phyloP scores from a whole-genome alignment of 1,139 yeast genomes.

The Scheffersomyces illinoinensis region DNA sequence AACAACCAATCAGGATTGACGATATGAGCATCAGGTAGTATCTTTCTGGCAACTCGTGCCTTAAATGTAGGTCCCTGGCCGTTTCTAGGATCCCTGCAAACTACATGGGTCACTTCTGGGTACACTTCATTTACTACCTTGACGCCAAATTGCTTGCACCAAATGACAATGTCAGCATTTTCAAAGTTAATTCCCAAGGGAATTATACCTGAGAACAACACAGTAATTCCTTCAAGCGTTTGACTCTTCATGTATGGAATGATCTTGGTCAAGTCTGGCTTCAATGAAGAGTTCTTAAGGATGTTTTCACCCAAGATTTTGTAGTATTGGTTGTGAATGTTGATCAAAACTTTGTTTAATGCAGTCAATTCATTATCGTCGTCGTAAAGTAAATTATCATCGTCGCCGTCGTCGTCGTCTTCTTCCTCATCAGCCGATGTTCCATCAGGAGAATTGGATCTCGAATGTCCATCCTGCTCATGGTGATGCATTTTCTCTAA shows the following conservation, averaged over 20 bases:
- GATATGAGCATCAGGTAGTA: slow-evolving; percentile 66
- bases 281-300: slow-evolving; percentile 8
- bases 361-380: slow-evolving; percentile 76
- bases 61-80: slow-evolving; percentile 56
- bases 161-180: slow-evolving; percentile 79
- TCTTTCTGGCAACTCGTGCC: slow-evolving; percentile 70
- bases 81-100: slow-evolving; percentile 61
- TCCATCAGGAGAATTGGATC: slow-evolving; percentile 10
- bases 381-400: slow-evolving; percentile 65
- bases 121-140: slow-evolving; percentile 72
- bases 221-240: slow-evolving; percentile 68
- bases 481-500: slow-evolving; percentile 56
- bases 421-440: slow-evolving; percentile 19
- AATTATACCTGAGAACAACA: slow-evolving; percentile 82
- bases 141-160: slow-evolving; percentile 95
- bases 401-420: slow-evolving; percentile 38
- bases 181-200: slow-evolving; percentile 76
- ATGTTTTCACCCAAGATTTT: slow-evolving; percentile 36
- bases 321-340: slow-evolving; percentile 71
- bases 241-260: slow-evolving; percentile 70
- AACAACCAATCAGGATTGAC: slow-evolving; percentile 95
- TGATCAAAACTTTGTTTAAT: slow-evolving; percentile 61
- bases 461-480: slow-evolving; percentile 2
- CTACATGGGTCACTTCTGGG: slow-evolving; percentile 82
- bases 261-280: slow-evolving; percentile 64